Conservation (phyloP, 768 basidiomycete genomes). For the Rhodosporidiobolus odoratus region DNA sequence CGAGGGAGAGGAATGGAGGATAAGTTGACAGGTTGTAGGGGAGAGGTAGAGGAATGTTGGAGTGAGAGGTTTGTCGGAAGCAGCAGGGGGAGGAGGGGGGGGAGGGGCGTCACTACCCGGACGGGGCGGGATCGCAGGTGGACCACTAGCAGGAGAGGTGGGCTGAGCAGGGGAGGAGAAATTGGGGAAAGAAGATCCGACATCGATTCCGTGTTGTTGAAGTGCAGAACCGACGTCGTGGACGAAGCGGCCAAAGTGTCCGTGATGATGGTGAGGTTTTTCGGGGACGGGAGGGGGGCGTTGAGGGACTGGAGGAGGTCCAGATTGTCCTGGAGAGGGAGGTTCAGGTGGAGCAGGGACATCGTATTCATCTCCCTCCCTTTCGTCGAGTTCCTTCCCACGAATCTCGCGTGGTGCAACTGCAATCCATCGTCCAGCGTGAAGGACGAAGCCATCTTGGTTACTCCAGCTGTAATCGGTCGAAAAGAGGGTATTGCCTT, state of each 20-base stretch:
- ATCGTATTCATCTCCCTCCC: background rate
- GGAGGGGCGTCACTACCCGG: constrained; percentile 1
- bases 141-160: background rate
- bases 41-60: constrained; percentile 39
- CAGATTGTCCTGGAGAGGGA: background rate
- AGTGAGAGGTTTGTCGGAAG: background rate
- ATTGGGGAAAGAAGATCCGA: constrained; percentile 13
- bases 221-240: constrained; percentile 21
- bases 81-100: background rate
- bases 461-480: constrained; percentile 23
- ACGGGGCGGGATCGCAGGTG: constrained; percentile 29
- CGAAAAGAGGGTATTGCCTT: constrained; percentile 24
- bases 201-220: constrained; percentile 21
- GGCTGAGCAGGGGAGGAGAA: background rate
- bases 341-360: background rate
- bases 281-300: no score
- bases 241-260: constrained; percentile 28
- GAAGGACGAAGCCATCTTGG: constrained; percentile 14
- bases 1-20: constrained; percentile 39
- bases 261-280: background rate
- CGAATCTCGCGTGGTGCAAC: constrained; percentile 21
- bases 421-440: constrained; percentile 32
- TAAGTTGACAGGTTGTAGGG: constrained; percentile 37
- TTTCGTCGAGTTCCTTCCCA: background rate
- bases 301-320: background rate